Evolutionary conservation across 495 filamentous ascomycete species (phyloP), one percentile per base, ranked within the genome.

Genomic region (Talaromyces borbonicus): DNA sequence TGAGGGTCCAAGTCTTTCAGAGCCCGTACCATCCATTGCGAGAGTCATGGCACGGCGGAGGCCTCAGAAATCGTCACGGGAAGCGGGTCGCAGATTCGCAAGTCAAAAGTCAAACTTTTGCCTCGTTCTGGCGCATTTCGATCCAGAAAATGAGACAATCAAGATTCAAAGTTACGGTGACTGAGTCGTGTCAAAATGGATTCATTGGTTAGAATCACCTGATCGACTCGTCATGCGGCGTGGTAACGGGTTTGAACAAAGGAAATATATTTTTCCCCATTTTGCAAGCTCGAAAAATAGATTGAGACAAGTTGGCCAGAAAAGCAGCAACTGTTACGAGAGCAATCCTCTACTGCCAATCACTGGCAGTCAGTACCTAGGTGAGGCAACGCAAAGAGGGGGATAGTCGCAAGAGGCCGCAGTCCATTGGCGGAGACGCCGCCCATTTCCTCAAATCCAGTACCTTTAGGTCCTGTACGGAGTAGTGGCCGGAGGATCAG

Each of bases 191-290:
- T 9, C n/a, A 11, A 20, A 4, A 20, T 1, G 33, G 22, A 15
- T 37, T 11, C 16, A 37, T 38, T 38, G 38, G 22, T 18, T 31
- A 4, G 15, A 24, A 20, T 46, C 43, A 46, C 43, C 43, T 46
- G 43, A 46, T 35, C 29, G 29, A 24, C 29, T 33, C 30, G 16
- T 33, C 43, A 46, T 46, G 43, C 43, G 43, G 43, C 43, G 43
- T 46, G 43, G 43, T 31, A 46, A 46, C 43, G 43, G 43, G n/a
- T 8, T 24, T 19, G 11, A 46, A 46, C 43, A 46, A 46, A 46
- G 30, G 25, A 46, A 46, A 30, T 19, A 14, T 8, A 11, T 8
- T 3, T 14, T 27, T 14, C 15, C 19, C 15, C 25, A 30, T 12
- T 8, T n/a, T n/a, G n/a, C n/a, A n/a, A n/a, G n/a, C n/a, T n/a